Conservation (phyloP, 306 rosid species). For the Pyrus communis region DNA sequence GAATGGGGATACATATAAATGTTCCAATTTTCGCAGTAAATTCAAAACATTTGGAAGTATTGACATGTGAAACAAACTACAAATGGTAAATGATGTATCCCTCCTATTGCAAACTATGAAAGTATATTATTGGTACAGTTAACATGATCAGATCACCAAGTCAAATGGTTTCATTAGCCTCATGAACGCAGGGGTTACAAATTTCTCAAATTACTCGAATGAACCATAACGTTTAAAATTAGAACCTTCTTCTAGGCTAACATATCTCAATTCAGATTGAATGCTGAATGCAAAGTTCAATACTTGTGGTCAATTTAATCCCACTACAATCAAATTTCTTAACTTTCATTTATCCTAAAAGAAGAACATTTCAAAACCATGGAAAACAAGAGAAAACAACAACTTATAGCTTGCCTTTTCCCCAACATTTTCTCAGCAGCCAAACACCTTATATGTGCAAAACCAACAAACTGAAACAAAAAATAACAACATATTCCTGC, state of each 20-base stretch:
- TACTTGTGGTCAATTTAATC: not conserved
- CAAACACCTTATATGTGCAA: not conserved
- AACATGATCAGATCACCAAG: not conserved
- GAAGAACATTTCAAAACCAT: not conserved
- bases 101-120: too few species aligned
- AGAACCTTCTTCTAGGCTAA: not conserved
- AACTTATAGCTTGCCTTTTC: not conserved
- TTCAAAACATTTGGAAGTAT: not conserved
- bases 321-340: not conserved
- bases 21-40: too few species aligned
- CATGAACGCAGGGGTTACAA: not conserved
- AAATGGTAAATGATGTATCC: not conserved
- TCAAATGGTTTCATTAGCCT: not conserved
- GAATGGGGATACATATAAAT: too few species aligned
- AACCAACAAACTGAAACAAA: not conserved
- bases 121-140: not conserved
- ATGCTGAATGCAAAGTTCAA: not conserved
- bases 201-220: not conserved
- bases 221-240: not conserved
- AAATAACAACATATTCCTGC: not conserved
- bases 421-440: not conserved
- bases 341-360: not conserved
- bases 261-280: not conserved
- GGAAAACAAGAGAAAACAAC: not conserved
- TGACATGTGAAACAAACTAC: not conserved